Evolutionary conservation across 2,329 filamentous ascomycete genomes (phyloP).

Genomic region (Hymenoscyphus infarciens): DNA sequence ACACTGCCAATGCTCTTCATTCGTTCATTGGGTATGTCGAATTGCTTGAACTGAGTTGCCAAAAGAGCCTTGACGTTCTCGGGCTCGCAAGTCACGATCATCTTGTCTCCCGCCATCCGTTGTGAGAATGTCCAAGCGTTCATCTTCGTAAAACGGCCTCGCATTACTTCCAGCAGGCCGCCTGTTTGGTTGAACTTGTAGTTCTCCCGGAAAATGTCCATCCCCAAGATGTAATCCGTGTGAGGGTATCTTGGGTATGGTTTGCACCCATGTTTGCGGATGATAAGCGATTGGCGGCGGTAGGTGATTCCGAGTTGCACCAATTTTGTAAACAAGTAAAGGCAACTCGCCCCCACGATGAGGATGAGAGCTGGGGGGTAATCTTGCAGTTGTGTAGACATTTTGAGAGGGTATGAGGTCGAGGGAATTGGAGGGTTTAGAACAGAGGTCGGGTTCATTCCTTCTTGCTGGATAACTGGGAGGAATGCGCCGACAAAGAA

Average conservation of each 20-base stretch:
- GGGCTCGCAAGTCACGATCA: conserved; percentile 49
- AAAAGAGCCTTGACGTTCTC: conserved; percentile 56
- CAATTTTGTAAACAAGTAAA: conserved; percentile 17
- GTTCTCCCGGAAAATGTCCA: conserved; percentile 45
- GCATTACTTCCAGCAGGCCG: conserved; percentile 36
- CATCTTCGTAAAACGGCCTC: conserved; percentile 34
- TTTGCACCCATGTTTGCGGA: conserved; percentile 43
- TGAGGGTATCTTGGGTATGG: conserved; percentile 45
- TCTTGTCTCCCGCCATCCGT: conserved; percentile 28
- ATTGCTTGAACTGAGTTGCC: conserved; percentile 54
- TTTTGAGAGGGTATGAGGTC: not conserved
- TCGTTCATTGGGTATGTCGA: conserved; percentile 44
- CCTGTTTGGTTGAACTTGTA: conserved; percentile 38
- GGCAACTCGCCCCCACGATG: conserved; percentile 4
- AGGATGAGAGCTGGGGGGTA: conserved; percentile 3
- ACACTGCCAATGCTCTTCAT: conserved; percentile 44
- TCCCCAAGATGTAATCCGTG: conserved; percentile 52
- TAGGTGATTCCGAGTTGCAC: conserved; percentile 8
- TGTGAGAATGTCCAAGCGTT: conserved; percentile 15
- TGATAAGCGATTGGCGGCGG: conserved; percentile 12
- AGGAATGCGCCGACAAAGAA: no score
- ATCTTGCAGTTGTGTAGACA: conserved; percentile 5
- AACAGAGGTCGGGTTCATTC: not conserved
- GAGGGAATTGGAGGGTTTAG: not conserved
- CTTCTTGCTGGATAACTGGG: not conserved